Percentiles rank a stretch among this genome's conserved stretches.
phyloP scores from a whole-genome alignment of 306 rosid species.

The Nissolia schottii region DNA sequence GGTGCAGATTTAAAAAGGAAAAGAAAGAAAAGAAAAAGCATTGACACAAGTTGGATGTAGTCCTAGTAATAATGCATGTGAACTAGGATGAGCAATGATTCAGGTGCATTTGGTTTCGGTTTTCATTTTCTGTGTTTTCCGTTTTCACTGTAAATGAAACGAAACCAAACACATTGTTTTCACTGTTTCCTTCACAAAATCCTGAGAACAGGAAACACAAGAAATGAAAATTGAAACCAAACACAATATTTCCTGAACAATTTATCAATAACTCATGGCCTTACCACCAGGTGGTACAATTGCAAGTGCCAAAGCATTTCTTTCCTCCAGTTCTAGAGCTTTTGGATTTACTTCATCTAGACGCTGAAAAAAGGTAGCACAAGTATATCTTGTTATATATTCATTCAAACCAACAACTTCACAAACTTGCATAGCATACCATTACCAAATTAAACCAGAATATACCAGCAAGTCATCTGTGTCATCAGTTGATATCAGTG shows the following conservation, averaged over 20 bases:
- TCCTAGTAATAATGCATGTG: neutral
- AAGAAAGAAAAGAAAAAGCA: neutral
- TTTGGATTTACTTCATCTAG: slow-evolving; percentile 64
- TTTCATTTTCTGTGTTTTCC: no score
- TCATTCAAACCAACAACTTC: slow-evolving; percentile 15
- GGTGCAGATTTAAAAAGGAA: neutral
- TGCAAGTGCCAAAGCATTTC: slow-evolving; percentile 88
- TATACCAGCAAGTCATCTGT: slow-evolving; percentile 68
- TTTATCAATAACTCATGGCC: slow-evolving; percentile 20
- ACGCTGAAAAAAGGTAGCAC: slow-evolving; percentile 51
- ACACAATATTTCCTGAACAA: neutral
- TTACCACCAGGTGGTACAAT: slow-evolving; percentile 71
- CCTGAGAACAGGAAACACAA: no score
- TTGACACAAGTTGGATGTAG: neutral
- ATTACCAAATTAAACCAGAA: slow-evolving; percentile 3
- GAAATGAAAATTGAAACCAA: no score
- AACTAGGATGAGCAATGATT: neutral
- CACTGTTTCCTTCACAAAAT: no score
- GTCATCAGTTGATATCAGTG: slow-evolving; percentile 58
- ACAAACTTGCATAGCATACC: neutral
- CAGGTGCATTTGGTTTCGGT: no score
- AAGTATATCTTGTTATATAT: neutral
- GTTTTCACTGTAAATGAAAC: no score
- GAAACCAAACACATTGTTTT: no score
- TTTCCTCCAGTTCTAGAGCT: slow-evolving; percentile 72